Conservation (phyloP, 2,329 filamentous ascomycete genomes). For the Torrubiellomyces zombiae region DNA sequence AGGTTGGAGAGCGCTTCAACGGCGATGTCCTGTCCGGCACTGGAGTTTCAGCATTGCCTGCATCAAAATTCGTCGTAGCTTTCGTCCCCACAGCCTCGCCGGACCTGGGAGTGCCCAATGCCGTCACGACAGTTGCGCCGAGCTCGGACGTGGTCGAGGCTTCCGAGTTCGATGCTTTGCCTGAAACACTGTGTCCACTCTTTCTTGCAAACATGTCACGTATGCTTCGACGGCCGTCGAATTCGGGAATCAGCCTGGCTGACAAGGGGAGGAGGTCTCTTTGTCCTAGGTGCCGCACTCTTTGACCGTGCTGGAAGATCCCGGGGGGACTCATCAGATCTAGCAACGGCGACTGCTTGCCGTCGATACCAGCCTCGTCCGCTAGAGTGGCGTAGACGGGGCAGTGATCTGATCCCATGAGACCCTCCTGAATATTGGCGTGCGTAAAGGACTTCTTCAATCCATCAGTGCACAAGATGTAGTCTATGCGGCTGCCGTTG, state of each 20-base stretch:
- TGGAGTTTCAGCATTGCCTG: too few species aligned
- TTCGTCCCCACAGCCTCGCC: too few species aligned
- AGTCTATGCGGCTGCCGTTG: slow-evolving; percentile 85
- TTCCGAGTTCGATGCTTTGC: background rate
- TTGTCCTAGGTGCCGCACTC: slow-evolving; percentile 47
- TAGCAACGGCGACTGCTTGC: slow-evolving; percentile 33
- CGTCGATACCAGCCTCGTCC: slow-evolving; percentile 38
- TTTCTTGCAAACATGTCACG: slow-evolving; percentile 69
- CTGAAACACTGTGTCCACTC: background rate
- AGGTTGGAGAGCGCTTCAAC: background rate
- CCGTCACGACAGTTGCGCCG: background rate
- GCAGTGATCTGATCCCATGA: slow-evolving; percentile 93
- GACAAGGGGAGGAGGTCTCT: slow-evolving; percentile 59
- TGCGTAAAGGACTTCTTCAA: slow-evolving; percentile 68
- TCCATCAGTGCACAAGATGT: slow-evolving; percentile 65
- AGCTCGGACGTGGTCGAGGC: background rate
- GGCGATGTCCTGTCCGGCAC: too few species aligned
- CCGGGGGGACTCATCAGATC: slow-evolving; percentile 67
- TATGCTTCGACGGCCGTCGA: slow-evolving; percentile 69
- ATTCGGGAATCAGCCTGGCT: slow-evolving; percentile 73
- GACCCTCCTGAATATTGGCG: slow-evolving; percentile 78
- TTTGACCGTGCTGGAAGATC: slow-evolving; percentile 50
- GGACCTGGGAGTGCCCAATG: background rate
- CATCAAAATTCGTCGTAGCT: too few species aligned
- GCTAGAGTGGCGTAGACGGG: slow-evolving; percentile 69